Percentiles rank a stretch among this genome's conserved stretches.
Evolutionary conservation across 1,284 basidiomycete species (phyloP).

Genomic region (Microbotryum scabiosae): DNA sequence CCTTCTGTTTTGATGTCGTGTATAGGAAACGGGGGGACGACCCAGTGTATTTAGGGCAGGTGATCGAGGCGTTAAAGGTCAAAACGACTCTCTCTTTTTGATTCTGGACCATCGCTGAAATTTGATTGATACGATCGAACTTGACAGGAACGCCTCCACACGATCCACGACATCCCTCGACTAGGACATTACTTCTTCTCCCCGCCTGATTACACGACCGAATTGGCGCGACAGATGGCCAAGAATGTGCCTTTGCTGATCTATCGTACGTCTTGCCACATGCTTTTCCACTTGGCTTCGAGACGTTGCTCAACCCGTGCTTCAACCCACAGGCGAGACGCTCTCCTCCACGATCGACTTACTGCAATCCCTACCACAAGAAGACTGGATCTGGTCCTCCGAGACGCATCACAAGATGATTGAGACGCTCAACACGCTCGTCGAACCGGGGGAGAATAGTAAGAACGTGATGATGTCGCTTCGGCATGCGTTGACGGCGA

Average conservation of each 20-base stretch:
- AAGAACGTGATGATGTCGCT: conserved; percentile 61
- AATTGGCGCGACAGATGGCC: conserved; percentile 54
- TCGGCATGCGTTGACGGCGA: conserved; percentile 66
- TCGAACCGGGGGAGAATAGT: conserved; percentile 43
- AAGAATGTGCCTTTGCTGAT: conserved; percentile 43
- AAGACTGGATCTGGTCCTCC: conserved; percentile 29
- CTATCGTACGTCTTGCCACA: conserved; percentile 45
- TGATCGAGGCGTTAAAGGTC: conserved; percentile 20
- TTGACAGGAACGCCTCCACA: conserved; percentile 58
- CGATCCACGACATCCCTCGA: conserved; percentile 57
- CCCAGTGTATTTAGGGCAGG: conserved; percentile 9
- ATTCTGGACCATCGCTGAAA: not conserved
- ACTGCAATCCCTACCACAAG: conserved; percentile 9
- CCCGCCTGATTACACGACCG: conserved; percentile 52
- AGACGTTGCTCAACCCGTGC: conserved; percentile 21
- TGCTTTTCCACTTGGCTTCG: not conserved
- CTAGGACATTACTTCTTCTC: conserved; percentile 67
- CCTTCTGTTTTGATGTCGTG: too few species aligned
- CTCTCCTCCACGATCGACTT: conserved; percentile 14
- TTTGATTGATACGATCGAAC: not conserved
- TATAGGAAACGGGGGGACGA: not conserved
- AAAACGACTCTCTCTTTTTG: not conserved
- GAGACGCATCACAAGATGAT: conserved; percentile 38
- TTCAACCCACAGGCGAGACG: conserved; percentile 23
- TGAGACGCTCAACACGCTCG: conserved; percentile 47